Conservation (phyloP, 164 flowering plant genomes). For the Chimonanthus salicifolius region DNA sequence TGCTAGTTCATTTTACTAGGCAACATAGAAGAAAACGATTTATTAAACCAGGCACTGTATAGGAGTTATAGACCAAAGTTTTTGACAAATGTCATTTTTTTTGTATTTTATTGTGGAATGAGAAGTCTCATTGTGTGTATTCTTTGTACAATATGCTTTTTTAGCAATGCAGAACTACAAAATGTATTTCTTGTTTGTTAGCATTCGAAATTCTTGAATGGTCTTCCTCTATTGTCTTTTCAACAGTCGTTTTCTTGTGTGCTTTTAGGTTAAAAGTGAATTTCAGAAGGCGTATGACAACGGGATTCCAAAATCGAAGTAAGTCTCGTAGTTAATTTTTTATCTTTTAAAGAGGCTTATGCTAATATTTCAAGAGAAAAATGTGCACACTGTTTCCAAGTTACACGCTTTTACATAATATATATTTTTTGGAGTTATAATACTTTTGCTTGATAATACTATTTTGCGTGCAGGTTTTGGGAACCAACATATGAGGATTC, state of each 20-base stretch:
- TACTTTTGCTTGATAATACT: background rate
- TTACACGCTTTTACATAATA: too few species aligned
- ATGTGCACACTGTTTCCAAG: too few species aligned
- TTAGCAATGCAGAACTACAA: background rate
- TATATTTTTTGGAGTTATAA: too few species aligned
- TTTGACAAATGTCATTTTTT: too few species aligned
- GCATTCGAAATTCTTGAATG: background rate
- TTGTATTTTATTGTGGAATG: too few species aligned
- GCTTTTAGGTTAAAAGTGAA: conserved; percentile 84
- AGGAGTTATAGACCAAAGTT: too few species aligned
- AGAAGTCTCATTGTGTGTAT: background rate
- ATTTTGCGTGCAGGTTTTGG: conserved; percentile 62
- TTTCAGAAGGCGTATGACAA: conserved; percentile 96
- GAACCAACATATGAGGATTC: conserved; percentile 95
- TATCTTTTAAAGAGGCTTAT: background rate
- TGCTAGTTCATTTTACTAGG: too few species aligned
- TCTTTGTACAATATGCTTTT: background rate
- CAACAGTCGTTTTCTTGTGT: background rate
- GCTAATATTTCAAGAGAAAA: too few species aligned
- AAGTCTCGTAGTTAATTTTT: conserved; percentile 11
- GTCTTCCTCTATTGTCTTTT: background rate
- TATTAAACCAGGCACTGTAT: too few species aligned
- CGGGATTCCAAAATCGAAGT: conserved; percentile 87
- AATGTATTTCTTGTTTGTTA: background rate
- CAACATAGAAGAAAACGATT: too few species aligned